Conservation (phyloP, 2,329 filamentous ascomycete species). For the Pseudocercospora fijiensis region DNA sequence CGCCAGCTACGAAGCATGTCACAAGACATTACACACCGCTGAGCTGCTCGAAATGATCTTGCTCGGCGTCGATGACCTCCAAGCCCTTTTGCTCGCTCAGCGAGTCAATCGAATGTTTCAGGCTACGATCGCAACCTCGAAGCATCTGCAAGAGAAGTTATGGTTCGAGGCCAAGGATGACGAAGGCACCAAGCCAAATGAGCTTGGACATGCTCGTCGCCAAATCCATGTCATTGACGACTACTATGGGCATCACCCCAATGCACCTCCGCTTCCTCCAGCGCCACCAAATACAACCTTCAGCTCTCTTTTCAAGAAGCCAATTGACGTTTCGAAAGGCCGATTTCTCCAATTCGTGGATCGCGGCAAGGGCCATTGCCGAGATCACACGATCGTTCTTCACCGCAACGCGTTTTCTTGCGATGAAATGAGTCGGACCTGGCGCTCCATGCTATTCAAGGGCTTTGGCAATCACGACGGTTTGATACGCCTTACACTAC, state of each 20-base stretch:
- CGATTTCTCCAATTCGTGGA: not conserved
- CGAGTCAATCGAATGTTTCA: not conserved
- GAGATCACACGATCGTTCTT: not conserved
- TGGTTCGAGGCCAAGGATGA: not conserved
- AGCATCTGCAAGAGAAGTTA: not conserved
- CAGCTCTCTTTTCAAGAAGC: not conserved
- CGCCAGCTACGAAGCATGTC: not conserved
- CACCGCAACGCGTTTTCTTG: not conserved
- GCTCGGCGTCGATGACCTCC: not conserved
- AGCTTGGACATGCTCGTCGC: not conserved
- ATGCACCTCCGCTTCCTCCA: not conserved
- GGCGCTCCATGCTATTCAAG: not conserved
- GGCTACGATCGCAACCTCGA: not conserved
- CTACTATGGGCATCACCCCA: not conserved
- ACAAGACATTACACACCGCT: not conserved
- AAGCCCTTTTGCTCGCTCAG: conserved; percentile 27
- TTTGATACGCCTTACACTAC: not conserved
- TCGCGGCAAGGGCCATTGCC: not conserved
- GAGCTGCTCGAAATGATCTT: not conserved
- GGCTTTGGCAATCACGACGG: not conserved
- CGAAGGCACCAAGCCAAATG: not conserved
- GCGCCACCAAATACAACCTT: not conserved
- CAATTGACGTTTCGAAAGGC: not conserved
- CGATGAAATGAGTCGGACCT: not conserved
- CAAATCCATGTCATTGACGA: not conserved